Evolutionary conservation across 192 early-diverging fungal species (phyloP).

Genomic region (Backusella westeae): DNA sequence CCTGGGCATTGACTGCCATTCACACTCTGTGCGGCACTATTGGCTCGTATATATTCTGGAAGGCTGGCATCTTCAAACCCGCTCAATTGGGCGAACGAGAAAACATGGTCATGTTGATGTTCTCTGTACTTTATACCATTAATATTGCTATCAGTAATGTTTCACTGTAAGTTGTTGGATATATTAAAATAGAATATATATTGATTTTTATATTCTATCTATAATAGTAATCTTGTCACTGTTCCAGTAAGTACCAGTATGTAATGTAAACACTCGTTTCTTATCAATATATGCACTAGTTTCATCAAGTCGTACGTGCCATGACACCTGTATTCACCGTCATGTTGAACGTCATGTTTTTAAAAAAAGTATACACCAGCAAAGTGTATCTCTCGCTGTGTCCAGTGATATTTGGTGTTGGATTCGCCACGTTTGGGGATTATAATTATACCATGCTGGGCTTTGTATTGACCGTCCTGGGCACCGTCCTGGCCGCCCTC

Average conservation of each 20-base stretch:
- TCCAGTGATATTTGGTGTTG: conserved; percentile 73
- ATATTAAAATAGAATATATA: conserved; percentile 15
- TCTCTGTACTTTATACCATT: conserved; percentile 84
- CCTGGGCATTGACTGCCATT: conserved; percentile 85
- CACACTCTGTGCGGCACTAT: conserved; percentile 73
- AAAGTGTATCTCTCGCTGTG: conserved; percentile 63
- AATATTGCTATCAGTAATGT: conserved; percentile 89
- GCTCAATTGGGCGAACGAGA: conserved; percentile 52
- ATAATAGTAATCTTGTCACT: conserved; percentile 27
- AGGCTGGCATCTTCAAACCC: conserved; percentile 52
- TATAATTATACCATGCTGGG: conserved; percentile 73
- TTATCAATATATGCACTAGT: conserved; percentile 10
- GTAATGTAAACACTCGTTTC: not conserved
- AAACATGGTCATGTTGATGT: conserved; percentile 65
- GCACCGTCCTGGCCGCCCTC: conserved; percentile 71
- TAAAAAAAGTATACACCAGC: conserved; percentile 51
- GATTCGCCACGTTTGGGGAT: conserved; percentile 80
- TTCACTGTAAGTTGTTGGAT: conserved; percentile 59
- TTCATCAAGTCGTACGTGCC: conserved; percentile 83
- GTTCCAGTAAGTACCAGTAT: conserved; percentile 28
- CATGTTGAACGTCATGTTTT: conserved; percentile 58
- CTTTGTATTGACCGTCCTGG: conserved; percentile 75
- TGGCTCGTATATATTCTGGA: conserved; percentile 56
- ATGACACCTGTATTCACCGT: conserved; percentile 83
- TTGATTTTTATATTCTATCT: not conserved